Percentiles rank a stretch among this genome's conserved stretches.
These are phyloP conservation scores for Tephrocybe sp. DNA, from an alignment of 768 basidiomycete genomes.

Conservation along the genomic window DNA sequence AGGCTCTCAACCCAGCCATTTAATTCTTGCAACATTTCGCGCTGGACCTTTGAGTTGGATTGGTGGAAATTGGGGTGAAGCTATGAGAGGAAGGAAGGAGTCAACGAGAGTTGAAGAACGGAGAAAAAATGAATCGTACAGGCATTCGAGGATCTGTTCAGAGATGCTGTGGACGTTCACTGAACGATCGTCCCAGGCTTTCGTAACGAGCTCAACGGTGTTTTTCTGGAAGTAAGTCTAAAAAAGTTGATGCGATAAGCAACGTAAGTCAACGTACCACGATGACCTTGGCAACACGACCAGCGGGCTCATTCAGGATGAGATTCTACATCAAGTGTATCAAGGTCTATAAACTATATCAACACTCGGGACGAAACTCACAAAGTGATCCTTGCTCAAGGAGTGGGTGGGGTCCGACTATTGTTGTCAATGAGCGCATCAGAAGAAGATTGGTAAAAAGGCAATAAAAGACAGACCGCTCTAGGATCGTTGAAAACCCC, in stretches of 20 bases:
- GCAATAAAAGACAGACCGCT: no score
- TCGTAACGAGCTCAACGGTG: constrained; percentile 64
- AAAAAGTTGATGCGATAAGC: background rate
- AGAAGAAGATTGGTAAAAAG: no score
- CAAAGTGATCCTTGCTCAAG: constrained; percentile 88
- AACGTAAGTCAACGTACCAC: constrained; percentile 42
- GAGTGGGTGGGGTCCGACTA: constrained; percentile 88
- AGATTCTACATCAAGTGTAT: constrained; percentile 48
- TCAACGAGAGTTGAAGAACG: background rate
- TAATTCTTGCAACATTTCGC: constrained; percentile 74
- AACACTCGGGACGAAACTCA: constrained; percentile 31
- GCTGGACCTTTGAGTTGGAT: constrained; percentile 59
- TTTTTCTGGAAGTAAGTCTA: constrained; percentile 40
- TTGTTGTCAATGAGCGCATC: no score
- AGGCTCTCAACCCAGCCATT: constrained; percentile 55
- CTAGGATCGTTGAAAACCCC: no score
- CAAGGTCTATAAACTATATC: background rate
- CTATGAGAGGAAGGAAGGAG: constrained; percentile 36
- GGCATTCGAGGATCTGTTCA: constrained; percentile 63
- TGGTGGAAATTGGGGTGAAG: constrained; percentile 83
- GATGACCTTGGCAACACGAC: constrained; percentile 65
- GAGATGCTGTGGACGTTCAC: no score
- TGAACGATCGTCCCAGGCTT: constrained; percentile 80
- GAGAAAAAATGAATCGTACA: constrained; percentile 46
- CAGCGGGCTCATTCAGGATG: no score